phyloP scores from a whole-genome alignment of 2,329 filamentous ascomycete species.

The Apiospora saccharicola region DNA sequence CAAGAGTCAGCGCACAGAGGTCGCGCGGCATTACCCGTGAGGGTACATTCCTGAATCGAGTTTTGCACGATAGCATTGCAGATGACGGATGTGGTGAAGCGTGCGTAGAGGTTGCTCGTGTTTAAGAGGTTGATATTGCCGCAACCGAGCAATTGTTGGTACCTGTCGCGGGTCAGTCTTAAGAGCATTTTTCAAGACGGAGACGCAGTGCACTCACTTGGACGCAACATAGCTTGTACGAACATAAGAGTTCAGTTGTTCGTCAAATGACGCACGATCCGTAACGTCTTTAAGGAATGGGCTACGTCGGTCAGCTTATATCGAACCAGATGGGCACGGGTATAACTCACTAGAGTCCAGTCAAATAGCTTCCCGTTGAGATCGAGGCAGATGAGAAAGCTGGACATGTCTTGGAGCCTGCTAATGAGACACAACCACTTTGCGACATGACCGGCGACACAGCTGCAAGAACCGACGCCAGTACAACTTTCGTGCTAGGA shows the following conservation, averaged over 20 bases:
- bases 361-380: constrained; percentile 43
- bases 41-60: constrained; percentile 73
- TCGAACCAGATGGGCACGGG: constrained; percentile 29
- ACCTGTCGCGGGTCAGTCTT: constrained; percentile 63
- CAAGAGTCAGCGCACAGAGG: constrained; percentile 92
- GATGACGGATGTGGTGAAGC: constrained; percentile 89
- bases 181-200: constrained; percentile 4
- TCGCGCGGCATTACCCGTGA: constrained; percentile 68
- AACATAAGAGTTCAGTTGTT: constrained; percentile 75
- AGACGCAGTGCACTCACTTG: constrained; percentile 66
- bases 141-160: constrained; percentile 82
- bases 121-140: constrained; percentile 78
- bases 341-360: constrained; percentile 39
- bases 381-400: constrained; percentile 48
- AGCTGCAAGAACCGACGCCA: constrained; percentile 35
- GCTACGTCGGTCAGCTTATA: constrained; percentile 45
- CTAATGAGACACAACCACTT: constrained; percentile 45
- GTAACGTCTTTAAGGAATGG: constrained; percentile 87
- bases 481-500: constrained; percentile 30
- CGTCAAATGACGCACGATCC: constrained; percentile 78
- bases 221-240: constrained; percentile 75
- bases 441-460: constrained; percentile 36
- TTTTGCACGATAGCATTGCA: constrained; percentile 96
- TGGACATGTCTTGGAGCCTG: constrained; percentile 45
- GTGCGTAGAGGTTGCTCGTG: constrained; percentile 84